Evolutionary conservation across 2,329 filamentous ascomycete species (phyloP).

Genomic region (Grosmannia huntii): DNA sequence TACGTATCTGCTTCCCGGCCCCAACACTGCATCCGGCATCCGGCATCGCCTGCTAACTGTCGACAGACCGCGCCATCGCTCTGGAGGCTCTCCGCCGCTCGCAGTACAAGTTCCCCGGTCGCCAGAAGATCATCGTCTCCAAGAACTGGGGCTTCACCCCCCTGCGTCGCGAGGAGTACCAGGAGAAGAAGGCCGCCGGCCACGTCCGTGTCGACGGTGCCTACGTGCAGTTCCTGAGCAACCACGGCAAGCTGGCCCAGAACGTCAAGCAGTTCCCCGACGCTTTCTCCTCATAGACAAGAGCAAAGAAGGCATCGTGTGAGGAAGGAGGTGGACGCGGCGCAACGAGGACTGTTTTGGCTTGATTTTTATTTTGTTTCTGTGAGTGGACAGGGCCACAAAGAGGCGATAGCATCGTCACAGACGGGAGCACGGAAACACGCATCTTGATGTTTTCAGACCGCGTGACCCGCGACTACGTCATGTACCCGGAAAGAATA

Average conservation of each 20-base stretch:
- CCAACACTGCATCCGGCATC: no score
- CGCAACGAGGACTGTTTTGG: conserved; percentile 17
- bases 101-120: conserved; percentile 99
- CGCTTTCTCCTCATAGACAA: conserved; percentile 54
- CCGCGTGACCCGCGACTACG: not conserved
- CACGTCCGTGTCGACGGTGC: conserved; percentile 95
- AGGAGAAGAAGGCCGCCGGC: conserved; percentile 86
- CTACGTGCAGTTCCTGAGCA: conserved; percentile 97
- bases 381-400: not conserved
- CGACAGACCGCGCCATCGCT: conserved; percentile 69
- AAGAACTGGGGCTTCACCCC: conserved; percentile 99
- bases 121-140: conserved; percentile 99
- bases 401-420: not conserved
- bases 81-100: conserved; percentile 98
- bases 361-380: conserved; percentile 13
- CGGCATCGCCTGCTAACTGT: not conserved
- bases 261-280: conserved; percentile 95
- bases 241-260: conserved; percentile 71
- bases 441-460: not conserved
- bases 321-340: conserved; percentile 15
- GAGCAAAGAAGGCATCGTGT: not conserved
- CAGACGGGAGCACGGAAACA: not conserved
- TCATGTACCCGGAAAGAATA: not conserved
- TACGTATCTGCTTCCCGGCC: conserved; percentile 27
- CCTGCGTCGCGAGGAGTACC: conserved; percentile 93